These are phyloP conservation scores for Nannizziopsis barbatae DNA, from an alignment of 2,329 filamentous ascomycete species.

Conservation along the genomic window DNA sequence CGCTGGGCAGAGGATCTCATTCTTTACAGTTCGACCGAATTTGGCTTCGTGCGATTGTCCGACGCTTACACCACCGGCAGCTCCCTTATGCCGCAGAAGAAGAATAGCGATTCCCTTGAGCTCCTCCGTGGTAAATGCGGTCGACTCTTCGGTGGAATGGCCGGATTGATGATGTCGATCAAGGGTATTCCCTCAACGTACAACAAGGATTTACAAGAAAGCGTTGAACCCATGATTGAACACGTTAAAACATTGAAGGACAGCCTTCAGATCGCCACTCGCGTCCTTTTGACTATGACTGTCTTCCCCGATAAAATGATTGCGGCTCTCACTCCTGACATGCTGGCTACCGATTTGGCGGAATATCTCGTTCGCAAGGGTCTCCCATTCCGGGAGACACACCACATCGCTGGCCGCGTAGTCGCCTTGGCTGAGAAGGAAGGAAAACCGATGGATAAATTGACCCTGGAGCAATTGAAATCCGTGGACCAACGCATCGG, in stretches of 20 bases:
- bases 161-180: slow-evolving; percentile 64
- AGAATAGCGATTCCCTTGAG: slow-evolving; percentile 62
- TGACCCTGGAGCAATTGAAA: slow-evolving; percentile 56
- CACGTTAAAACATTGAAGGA: slow-evolving; percentile 68
- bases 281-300: slow-evolving; percentile 62
- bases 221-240: slow-evolving; percentile 74
- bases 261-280: slow-evolving; percentile 71
- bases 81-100: slow-evolving; percentile 73
- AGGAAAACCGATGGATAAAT: slow-evolving; percentile 56
- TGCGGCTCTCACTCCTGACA: slow-evolving; percentile 66
- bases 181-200: slow-evolving; percentile 71
- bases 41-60: slow-evolving; percentile 62
- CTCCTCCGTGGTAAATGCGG: slow-evolving; percentile 68
- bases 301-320: slow-evolving; percentile 64
- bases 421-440: slow-evolving; percentile 61
- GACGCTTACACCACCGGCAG: slow-evolving; percentile 72
- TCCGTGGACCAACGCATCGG: slow-evolving; percentile 58
- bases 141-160: slow-evolving; percentile 68
- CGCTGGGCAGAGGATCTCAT: slow-evolving; percentile 80
- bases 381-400: slow-evolving; percentile 62
- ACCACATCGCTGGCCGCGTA: slow-evolving; percentile 63
- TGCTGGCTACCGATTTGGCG: slow-evolving; percentile 55
- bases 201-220: slow-evolving; percentile 89
- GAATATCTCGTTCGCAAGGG: slow-evolving; percentile 35
- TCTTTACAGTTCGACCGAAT: slow-evolving; percentile 66